Base-by-base conservation (phyloP, 805 yeast genomes). In the Candida corydali region DNA sequence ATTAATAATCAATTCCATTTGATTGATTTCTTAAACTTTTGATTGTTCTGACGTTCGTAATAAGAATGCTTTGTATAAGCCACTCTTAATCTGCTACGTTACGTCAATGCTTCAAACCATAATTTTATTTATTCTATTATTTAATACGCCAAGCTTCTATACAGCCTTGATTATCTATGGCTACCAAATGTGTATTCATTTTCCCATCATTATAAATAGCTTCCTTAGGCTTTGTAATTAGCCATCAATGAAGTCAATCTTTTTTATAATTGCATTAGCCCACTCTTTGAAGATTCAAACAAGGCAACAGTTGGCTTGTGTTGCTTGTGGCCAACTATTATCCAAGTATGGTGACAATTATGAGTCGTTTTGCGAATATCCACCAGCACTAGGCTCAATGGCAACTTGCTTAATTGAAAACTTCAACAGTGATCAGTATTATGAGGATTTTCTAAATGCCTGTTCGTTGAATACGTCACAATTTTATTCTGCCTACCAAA, bases 381-480 rank as follows among this genome's bases (percentile, higher is more conserved):
- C 60, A 42, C 67, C 54, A 11, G 68, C 69, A 1, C 52, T 65
- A 42, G 70, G 70, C 1, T 43, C 67, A 11, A 56, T 63, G 57
- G 58, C 67, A 14, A 54, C 48, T 40, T 65, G 69, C 42, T 30
- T 43, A 6, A 12, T 54, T 59, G 42, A 45, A 43, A 22, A 42
- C 41, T n/a, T 40, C 17, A 23, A 32, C 14, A 8, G 26, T 23
- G 12, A 40, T 39, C 23, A 34, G 54, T 31, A 56, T 54, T 17
- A 32, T 20, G 34, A 50, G 1, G 39, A 39, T n/a, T 52, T 60
- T 29, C 45, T 59, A 17, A 37, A 50, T 5, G 24, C 26, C 18
- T 43, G 46, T 24, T 19, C 36, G 25, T 4, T 49, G 59, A 32
- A 61, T 70, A 1, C 36, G 10, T 12, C 36, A 18, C 58, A 53